phyloP scores from a whole-genome alignment of 164 flowering plant genomes.

The Kalanchoe fedtschenkoi region DNA sequence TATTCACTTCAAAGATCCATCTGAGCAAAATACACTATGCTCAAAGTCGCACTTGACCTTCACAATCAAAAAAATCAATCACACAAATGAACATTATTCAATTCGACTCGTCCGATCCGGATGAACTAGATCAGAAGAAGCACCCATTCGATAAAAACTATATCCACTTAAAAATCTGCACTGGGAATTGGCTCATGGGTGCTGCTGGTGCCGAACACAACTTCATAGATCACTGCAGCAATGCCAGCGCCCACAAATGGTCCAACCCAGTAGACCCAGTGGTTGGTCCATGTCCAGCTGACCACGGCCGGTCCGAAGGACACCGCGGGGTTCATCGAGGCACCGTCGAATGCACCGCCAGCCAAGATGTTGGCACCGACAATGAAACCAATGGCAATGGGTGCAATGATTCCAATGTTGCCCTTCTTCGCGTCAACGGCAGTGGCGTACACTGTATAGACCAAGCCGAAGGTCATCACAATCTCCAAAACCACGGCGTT shows the following conservation, averaged over 20 bases:
- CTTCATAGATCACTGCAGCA: conserved; percentile 17
- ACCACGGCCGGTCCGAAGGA: conserved; percentile 22
- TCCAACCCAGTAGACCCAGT: conserved; percentile 30
- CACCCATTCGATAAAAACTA: neutral
- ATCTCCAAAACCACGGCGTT: conserved; percentile 20
- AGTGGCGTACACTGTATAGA: conserved; percentile 12
- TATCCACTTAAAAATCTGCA: conserved; percentile 4
- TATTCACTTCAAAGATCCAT: too few relatives aligned
- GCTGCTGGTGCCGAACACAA: conserved; percentile 13
- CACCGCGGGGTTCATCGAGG: conserved; percentile 20
- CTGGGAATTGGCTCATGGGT: conserved; percentile 13
- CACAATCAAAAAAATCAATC: too few relatives aligned
- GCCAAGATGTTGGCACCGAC: conserved; percentile 26
- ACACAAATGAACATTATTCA: too few relatives aligned
- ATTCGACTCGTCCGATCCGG: neutral
- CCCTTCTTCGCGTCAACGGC: conserved; percentile 22
- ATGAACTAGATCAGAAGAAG: neutral
- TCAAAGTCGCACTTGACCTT: too few relatives aligned
- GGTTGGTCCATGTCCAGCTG: conserved; percentile 21
- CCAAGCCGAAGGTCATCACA: conserved; percentile 26
- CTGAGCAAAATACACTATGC: too few relatives aligned
- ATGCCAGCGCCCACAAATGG: conserved; percentile 21
- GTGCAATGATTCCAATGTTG: conserved; percentile 23
- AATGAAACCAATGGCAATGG: conserved; percentile 24
- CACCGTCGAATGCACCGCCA: conserved; percentile 26